These are phyloP conservation scores for Lasiodiplodia hormozganensis DNA, from an alignment of 2,329 filamentous ascomycete genomes.

Conservation along the genomic window DNA sequence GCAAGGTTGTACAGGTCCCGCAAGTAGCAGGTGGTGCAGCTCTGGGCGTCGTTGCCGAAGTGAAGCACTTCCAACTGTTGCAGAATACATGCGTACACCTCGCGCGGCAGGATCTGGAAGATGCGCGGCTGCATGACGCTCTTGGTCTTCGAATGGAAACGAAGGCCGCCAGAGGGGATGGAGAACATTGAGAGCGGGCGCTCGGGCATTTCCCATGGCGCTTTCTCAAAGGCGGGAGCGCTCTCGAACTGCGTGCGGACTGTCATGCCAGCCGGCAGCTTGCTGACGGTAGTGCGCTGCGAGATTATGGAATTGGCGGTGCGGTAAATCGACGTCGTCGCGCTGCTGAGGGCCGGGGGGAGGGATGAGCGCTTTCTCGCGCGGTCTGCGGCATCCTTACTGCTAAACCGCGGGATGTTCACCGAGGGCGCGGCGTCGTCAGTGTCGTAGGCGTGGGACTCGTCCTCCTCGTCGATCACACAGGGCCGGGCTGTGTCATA, in stretches of 20 bases:
- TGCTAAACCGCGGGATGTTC: conserved; percentile 19
- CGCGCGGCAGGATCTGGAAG: conserved; percentile 57
- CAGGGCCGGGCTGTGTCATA: conserved; percentile 8
- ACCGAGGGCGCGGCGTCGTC: conserved; percentile 25
- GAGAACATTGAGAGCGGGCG: conserved; percentile 5
- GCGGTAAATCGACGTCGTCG: conserved; percentile 21
- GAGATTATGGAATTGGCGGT: conserved; percentile 24
- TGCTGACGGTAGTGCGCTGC: conserved; percentile 7
- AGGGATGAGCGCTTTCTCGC: conserved; percentile 15
- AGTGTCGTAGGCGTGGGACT: conserved; percentile 1
- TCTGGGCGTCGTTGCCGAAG: conserved; percentile 34
- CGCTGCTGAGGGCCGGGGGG: neutral
- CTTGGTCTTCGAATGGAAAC: conserved; percentile 3
- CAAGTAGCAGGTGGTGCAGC: conserved; percentile 62
- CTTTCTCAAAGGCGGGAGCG: neutral
- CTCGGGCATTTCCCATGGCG: conserved; percentile 7
- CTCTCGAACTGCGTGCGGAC: conserved; percentile 17
- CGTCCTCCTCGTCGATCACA: conserved; percentile 25
- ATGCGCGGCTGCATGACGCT: conserved; percentile 37
- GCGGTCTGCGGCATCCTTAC: neutral
- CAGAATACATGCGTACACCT: conserved; percentile 63
- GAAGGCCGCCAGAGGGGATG: conserved; percentile 2
- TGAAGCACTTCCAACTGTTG: conserved; percentile 58
- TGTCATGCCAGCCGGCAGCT: neutral
- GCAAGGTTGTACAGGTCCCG: conserved; percentile 61